A percentile compares a stretch with the other conserved stretches of the same genome.
Evolutionary conservation across 2,329 filamentous ascomycete species (phyloP).

Genomic region (Nemania diffusa): DNA sequence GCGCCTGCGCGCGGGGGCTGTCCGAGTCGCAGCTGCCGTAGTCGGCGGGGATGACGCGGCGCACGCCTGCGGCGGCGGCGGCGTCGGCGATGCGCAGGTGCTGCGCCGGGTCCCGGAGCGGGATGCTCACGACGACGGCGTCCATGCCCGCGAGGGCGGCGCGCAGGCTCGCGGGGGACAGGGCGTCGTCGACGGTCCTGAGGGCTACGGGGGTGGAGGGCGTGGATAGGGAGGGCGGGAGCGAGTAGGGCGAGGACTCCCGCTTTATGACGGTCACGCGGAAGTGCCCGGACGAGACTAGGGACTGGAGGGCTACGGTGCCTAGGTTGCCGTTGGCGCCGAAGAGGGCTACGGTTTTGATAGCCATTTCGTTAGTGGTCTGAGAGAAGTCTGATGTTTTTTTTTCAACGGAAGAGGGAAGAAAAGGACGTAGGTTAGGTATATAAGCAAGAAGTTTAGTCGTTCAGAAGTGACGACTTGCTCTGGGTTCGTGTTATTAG

Average conservation of each 20-base stretch:
- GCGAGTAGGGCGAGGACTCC: conserved; percentile 34
- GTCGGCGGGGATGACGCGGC: conserved; percentile 54
- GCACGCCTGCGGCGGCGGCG: conserved; percentile 51
- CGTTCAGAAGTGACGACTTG: not conserved
- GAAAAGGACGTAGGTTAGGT: not conserved
- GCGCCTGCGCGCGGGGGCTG: conserved; percentile 48
- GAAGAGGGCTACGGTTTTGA: conserved; percentile 52
- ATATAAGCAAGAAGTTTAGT: not conserved
- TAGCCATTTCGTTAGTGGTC: conserved; percentile 41
- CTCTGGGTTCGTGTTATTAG: not conserved
- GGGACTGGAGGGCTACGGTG: conserved; percentile 47
- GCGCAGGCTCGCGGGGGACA: conserved; percentile 48
- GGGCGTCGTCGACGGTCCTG: conserved; percentile 47
- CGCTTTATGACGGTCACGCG: conserved; percentile 51
- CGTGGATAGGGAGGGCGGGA: not conserved
- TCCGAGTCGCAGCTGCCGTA: conserved; percentile 55
- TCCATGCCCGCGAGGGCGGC: conserved; percentile 50
- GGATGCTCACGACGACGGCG: conserved; percentile 52
- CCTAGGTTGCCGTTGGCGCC: conserved; percentile 54
- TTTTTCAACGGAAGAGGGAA: not conserved
- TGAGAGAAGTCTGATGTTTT: not conserved
- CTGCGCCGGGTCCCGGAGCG: conserved; percentile 43
- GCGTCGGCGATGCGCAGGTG: conserved; percentile 53
- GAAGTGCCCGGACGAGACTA: conserved; percentile 47
- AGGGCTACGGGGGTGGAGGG: conserved; percentile 11